A percentile compares a stretch with the other conserved stretches of the same genome.
Conservation (phyloP, 139 green algal genomes). For the Haematococcus sp. region DNA sequence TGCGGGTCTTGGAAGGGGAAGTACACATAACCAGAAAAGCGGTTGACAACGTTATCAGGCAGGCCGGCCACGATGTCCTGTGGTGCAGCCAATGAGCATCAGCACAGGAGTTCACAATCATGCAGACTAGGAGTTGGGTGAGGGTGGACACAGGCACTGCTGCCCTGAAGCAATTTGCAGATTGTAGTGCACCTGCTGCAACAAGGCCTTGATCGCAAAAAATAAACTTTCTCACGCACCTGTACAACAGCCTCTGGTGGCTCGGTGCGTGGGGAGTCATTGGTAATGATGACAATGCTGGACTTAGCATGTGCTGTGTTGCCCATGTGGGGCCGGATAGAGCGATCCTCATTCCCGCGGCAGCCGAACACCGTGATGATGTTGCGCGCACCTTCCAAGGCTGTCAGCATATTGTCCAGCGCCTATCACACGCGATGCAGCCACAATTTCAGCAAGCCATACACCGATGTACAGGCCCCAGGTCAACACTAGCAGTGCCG, state of each 20-base stretch:
- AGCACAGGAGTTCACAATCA: too few species aligned
- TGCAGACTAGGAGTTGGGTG: too few species aligned
- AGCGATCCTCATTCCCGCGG: conserved; percentile 57
- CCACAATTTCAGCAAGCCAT: too few species aligned
- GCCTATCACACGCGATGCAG: conserved; percentile 4
- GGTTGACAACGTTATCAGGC: conserved; percentile 65
- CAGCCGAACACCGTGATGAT: conserved; percentile 92
- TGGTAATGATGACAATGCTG: conserved; percentile 93
- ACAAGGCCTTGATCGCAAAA: too few species aligned
- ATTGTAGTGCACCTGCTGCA: too few species aligned
- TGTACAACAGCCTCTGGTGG: conserved; percentile 15
- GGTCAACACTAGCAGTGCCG: not conserved
- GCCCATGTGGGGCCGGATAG: conserved; percentile 70
- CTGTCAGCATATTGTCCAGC: conserved; percentile 60
- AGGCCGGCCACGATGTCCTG: conserved; percentile 76
- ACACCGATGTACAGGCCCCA: not conserved
- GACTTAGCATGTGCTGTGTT: conserved; percentile 79
- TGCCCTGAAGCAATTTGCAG: too few species aligned
- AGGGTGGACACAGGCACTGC: too few species aligned
- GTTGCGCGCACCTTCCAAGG: conserved; percentile 43
- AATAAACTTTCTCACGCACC: too few species aligned
- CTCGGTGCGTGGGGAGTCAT: conserved; percentile 74
- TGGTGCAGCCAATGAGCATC: not conserved
- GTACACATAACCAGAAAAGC: conserved; percentile 53
- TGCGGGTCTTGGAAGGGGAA: conserved; percentile 60